phyloP scores from a whole-genome alignment of 345 rosid species.

The Arabis alpina region DNA sequence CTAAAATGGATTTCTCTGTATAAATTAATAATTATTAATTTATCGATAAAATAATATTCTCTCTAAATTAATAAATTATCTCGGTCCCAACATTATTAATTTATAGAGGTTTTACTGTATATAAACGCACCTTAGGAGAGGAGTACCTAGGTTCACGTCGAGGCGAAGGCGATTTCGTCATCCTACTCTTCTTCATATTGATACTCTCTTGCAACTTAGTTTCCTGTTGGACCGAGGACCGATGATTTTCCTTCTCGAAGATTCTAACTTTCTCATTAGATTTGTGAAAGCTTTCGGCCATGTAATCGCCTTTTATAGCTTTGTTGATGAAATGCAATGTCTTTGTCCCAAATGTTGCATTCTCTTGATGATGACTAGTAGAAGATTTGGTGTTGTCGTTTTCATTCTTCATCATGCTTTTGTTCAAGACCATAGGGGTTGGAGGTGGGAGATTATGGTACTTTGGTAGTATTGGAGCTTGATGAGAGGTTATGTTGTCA shows the following conservation, averaged over 20 bases:
- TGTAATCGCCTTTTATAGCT: slow-evolving; percentile 81
- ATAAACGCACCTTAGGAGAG: slow-evolving; percentile 62
- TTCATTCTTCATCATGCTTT: slow-evolving; percentile 35
- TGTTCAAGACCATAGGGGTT: slow-evolving; percentile 51
- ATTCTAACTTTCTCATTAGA: slow-evolving; percentile 50
- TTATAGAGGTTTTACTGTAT: too few species aligned
- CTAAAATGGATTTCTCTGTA: too few species aligned
- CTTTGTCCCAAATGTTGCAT: slow-evolving; percentile 68
- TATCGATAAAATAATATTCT: too few species aligned
- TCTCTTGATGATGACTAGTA: slow-evolving; percentile 43
- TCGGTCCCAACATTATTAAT: too few species aligned
- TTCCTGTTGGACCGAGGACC: slow-evolving; percentile 56
- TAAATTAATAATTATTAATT: too few species aligned
- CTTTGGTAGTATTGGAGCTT: slow-evolving; percentile 26
- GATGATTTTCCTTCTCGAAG: slow-evolving; percentile 42
- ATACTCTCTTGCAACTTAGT: slow-evolving; percentile 38
- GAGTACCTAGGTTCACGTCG: slow-evolving; percentile 67
- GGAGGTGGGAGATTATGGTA: slow-evolving; percentile 40
- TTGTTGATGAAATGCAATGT: slow-evolving; percentile 90
- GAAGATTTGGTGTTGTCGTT: slow-evolving; percentile 32
- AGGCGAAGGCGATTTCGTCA: slow-evolving; percentile 66
- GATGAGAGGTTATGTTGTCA: slow-evolving; percentile 25
- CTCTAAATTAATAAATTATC: too few species aligned
- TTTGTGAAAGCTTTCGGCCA: slow-evolving; percentile 54
- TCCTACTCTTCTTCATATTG: slow-evolving; percentile 50